These are phyloP conservation scores for Aspergillus viridinutans DNA, from an alignment of 2,329 filamentous ascomycete species.

Conservation along the genomic window DNA sequence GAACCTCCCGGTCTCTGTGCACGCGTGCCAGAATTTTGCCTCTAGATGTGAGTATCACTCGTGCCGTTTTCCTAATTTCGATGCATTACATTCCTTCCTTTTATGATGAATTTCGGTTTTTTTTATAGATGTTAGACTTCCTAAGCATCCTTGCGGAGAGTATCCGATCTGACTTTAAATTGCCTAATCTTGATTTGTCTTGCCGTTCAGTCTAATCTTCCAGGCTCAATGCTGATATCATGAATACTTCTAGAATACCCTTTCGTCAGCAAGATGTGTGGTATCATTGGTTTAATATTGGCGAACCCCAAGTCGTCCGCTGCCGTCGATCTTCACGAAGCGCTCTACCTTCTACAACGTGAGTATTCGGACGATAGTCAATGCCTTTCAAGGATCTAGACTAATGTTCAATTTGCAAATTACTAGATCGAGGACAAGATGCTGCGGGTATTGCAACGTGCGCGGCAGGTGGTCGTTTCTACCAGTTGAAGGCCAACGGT, in stretches of 20 bases:
- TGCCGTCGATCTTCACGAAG: conserved; percentile 65
- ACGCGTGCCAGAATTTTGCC: background rate
- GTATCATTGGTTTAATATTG: conserved; percentile 59
- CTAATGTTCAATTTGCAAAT: conserved; percentile 26
- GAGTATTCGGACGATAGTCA: conserved; percentile 21
- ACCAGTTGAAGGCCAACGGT: conserved; percentile 85
- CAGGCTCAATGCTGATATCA: conserved; percentile 12
- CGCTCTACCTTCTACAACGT: conserved; percentile 65
- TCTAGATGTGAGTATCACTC: conserved; percentile 4
- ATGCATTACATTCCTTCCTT: conserved; percentile 18
- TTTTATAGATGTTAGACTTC: conserved; percentile 50
- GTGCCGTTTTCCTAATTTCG: conserved; percentile 3
- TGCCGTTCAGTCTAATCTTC: conserved; percentile 6
- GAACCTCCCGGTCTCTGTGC: background rate
- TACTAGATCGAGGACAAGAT: conserved; percentile 70
- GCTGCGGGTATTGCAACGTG: conserved; percentile 78
- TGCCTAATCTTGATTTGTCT: conserved; percentile 7
- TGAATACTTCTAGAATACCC: conserved; percentile 18
- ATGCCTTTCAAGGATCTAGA: conserved; percentile 3
- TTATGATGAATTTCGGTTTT: conserved; percentile 40
- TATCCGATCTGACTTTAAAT: conserved; percentile 26
- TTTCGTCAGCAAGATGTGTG: conserved; percentile 51
- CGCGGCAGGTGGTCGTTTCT: conserved; percentile 72
- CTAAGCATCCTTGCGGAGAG: conserved; percentile 42
- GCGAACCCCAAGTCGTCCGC: conserved; percentile 50